Evolutionary conservation across 257 asterid species (phyloP).

Genomic region (Ehretia macrophylla): DNA sequence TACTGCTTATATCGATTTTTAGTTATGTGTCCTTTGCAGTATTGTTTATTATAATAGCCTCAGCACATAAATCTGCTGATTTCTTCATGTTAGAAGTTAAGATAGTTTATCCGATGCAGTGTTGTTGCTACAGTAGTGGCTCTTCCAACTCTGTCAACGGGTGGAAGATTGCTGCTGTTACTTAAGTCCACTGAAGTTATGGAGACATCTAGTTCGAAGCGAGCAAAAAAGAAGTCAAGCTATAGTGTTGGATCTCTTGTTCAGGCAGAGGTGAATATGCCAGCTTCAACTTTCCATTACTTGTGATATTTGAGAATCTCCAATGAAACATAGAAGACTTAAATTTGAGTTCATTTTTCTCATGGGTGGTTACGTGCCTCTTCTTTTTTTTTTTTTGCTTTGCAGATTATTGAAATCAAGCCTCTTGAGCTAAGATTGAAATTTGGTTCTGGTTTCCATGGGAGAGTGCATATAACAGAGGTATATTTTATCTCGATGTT

Average conservation of each 20-base stretch:
- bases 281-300: neutral
- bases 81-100: neutral
- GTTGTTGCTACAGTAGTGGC: constrained; percentile 65
- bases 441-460: constrained; percentile 80
- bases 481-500: constrained; percentile 25
- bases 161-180: constrained; percentile 77
- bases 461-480: constrained; percentile 94
- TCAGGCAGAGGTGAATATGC: constrained; percentile 66
- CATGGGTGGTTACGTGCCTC: neutral
- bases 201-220: constrained; percentile 67
- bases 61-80: no score
- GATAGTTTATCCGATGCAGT: constrained; percentile 39
- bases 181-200: constrained; percentile 54
- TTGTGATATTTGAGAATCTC: neutral
- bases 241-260: constrained; percentile 71
- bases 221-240: constrained; percentile 63
- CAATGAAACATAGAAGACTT: constrained; percentile 8
- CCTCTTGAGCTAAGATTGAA: constrained; percentile 80
- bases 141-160: constrained; percentile 63
- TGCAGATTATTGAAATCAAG: constrained; percentile 82
- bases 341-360: neutral
- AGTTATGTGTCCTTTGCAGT: neutral
- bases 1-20: neutral
- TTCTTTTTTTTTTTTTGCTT: constrained; percentile 15
- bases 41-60: neutral